phyloP scores from a whole-genome alignment of 306 rosid genomes.

The Albizia julibrissin region DNA sequence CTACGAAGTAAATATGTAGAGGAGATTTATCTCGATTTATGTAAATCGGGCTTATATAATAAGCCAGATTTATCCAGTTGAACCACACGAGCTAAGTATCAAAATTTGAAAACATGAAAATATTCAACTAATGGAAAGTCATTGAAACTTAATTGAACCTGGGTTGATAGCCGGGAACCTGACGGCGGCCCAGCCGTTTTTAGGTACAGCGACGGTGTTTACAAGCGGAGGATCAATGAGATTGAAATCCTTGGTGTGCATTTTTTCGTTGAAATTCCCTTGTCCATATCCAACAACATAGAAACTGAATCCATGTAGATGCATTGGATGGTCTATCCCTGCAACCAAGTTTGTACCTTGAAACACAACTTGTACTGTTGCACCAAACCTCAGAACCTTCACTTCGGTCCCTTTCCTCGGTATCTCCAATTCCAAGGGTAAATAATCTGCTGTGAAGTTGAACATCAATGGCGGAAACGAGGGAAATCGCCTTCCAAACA shows the following conservation, averaged over 20 bases:
- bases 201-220: constrained; percentile 57
- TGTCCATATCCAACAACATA: constrained; percentile 53
- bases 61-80: too few species aligned
- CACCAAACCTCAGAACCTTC: constrained; percentile 43
- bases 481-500: constrained; percentile 41
- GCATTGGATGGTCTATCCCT: constrained; percentile 62
- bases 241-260: constrained; percentile 49
- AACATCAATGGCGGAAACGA: constrained; percentile 42
- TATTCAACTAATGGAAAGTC: too few species aligned
- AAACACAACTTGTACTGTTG: constrained; percentile 44
- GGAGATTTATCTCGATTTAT: too few species aligned
- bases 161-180: constrained; percentile 30
- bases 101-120: too few species aligned
- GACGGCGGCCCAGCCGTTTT: constrained; percentile 56
- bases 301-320: constrained; percentile 62
- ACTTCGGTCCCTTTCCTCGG: constrained; percentile 50
- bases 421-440: constrained; percentile 36
- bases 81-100: too few species aligned
- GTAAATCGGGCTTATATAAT: too few species aligned
- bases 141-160: background rate
- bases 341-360: constrained; percentile 56
- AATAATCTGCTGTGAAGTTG: constrained; percentile 40
- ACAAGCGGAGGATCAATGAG: constrained; percentile 53
- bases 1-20: too few species aligned
- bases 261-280: constrained; percentile 57